These are phyloP conservation scores for Monilinia laxa DNA, from an alignment of 2,329 filamentous ascomycete genomes.

Conservation along the genomic window DNA sequence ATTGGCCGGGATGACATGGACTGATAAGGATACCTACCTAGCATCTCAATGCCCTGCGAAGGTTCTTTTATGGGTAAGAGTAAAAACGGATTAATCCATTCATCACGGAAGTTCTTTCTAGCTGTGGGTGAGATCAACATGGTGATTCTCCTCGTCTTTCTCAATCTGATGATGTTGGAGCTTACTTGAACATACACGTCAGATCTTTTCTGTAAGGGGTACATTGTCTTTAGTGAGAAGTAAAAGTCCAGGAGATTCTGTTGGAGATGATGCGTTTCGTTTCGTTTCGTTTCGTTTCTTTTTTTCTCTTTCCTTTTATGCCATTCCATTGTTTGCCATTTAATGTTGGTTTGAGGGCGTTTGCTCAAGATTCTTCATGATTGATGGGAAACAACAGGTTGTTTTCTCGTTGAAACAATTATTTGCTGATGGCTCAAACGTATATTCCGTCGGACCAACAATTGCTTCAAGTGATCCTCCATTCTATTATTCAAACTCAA, in stretches of 20 bases:
- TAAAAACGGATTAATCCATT: background rate
- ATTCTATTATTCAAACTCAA: background rate
- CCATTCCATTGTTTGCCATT: no score
- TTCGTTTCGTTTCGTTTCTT: no score
- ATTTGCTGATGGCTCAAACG: background rate
- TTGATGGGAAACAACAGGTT: no score
- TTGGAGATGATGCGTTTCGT: no score
- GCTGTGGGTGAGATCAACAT: background rate
- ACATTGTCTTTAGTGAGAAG: no score
- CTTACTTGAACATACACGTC: no score
- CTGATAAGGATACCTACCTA: background rate
- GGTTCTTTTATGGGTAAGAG: background rate
- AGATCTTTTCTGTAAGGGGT: background rate
- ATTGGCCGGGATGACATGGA: no score
- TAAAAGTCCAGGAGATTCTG: background rate
- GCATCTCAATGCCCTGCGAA: constrained; percentile 11
- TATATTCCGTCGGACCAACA: background rate
- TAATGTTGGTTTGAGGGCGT: no score
- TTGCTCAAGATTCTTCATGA: no score
- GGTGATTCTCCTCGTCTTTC: background rate
- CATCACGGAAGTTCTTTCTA: background rate
- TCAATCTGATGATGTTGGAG: background rate
- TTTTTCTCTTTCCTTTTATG: no score
- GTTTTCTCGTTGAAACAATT: no score
- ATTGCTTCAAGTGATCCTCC: background rate